Percentiles rank a stretch among this genome's conserved stretches.
Conservation (phyloP, 2,329 filamentous ascomycete species). For the Chrysoporthe puriensis region DNA sequence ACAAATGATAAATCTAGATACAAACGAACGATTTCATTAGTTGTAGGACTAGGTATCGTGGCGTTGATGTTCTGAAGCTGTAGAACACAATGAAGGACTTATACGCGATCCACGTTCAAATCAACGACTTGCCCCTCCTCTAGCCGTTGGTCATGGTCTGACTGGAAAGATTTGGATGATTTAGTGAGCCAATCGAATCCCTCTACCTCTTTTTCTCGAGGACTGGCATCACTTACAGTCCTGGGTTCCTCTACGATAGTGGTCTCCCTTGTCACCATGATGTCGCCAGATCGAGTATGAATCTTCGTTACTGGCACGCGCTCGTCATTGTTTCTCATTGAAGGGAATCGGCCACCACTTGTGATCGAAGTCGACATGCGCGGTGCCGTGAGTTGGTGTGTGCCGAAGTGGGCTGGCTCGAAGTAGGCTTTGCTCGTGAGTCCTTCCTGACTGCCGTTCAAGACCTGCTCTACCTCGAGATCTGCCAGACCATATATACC, state of each 20-base stretch:
- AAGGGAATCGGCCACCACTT: background rate
- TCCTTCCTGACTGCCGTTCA: constrained; percentile 15
- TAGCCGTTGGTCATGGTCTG: background rate
- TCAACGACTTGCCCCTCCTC: background rate
- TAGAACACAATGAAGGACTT: background rate
- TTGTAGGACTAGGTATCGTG: background rate
- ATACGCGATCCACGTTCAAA: background rate
- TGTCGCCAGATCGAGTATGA: constrained; percentile 12
- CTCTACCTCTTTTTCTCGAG: background rate
- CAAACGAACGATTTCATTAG: background rate
- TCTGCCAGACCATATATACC: constrained; percentile 20
- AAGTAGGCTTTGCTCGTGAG: constrained; percentile 1
- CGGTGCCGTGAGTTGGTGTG: background rate
- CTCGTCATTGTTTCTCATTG: background rate
- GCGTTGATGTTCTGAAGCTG: background rate
- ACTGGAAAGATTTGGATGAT: constrained; percentile 2
- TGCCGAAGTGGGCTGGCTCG: constrained; percentile 14
- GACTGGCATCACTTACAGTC: background rate
- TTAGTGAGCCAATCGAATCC: constrained; percentile 8
- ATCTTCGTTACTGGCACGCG: background rate
- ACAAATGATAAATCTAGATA: background rate
- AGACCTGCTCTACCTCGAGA: constrained; percentile 16
- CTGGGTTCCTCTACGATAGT: constrained; percentile 14
- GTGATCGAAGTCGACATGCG: constrained; percentile 1
- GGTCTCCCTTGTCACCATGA: constrained; percentile 22